A percentile compares a stretch with the other conserved stretches of the same genome.
Evolutionary conservation across 2,329 filamentous ascomycete species (phyloP).

Genomic region (Fusarium equiseti): DNA sequence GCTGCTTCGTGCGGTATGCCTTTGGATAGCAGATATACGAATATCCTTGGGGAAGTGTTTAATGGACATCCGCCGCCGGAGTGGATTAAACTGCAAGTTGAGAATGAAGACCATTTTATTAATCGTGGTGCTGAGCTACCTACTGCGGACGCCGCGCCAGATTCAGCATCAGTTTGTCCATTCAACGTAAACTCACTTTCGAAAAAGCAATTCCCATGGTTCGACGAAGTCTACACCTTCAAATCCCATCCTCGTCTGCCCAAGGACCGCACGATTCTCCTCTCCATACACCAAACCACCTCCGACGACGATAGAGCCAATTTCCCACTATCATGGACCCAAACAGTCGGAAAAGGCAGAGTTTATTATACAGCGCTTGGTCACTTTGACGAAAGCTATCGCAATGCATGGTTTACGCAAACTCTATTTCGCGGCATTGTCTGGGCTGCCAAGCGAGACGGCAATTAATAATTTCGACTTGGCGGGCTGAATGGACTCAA

Average conservation of each 20-base stretch:
- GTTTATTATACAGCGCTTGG: conserved; percentile 31
- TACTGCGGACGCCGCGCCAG: background rate
- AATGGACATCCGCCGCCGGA: conserved; percentile 23
- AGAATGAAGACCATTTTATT: conserved; percentile 4
- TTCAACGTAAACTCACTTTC: accelerated
- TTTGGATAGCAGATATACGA: background rate
- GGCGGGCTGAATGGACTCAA: background rate
- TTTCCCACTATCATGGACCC: conserved; percentile 20
- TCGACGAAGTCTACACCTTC: conserved; percentile 31
- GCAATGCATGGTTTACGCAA: conserved; percentile 22
- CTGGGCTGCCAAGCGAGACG: conserved; percentile 16
- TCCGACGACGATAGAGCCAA: background rate
- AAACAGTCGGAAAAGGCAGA: conserved; percentile 14
- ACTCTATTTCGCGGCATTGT: conserved; percentile 11
- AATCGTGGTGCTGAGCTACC: background rate
- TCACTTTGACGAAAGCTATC: conserved; percentile 29
- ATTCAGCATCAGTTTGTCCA: background rate
- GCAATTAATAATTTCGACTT: background rate
- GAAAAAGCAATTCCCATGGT: background rate
- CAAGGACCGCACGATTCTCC: background rate
- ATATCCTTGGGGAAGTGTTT: conserved; percentile 24
- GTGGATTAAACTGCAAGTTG: conserved; percentile 9
- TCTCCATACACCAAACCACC: background rate
- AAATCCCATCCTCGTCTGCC: background rate
- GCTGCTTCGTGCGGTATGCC: conserved; percentile 15